These are phyloP conservation scores for Pseudohalonectria lignicola DNA, from an alignment of 2,329 filamentous ascomycete genomes.

Conservation along the genomic window DNA sequence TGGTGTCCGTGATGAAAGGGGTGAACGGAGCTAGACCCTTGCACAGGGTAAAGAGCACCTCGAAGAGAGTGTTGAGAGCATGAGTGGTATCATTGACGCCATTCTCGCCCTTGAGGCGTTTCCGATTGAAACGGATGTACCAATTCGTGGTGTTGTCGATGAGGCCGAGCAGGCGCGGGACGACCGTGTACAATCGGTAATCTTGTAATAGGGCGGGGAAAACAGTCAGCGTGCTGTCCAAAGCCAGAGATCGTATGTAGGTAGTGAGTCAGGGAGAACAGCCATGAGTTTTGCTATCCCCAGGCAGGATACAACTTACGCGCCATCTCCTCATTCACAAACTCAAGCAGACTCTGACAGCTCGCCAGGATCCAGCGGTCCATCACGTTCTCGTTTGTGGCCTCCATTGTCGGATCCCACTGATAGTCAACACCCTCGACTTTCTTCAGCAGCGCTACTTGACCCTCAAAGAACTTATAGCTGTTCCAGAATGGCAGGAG, in stretches of 20 bases:
- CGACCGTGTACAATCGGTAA: constrained; percentile 82
- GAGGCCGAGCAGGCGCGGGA: constrained; percentile 68
- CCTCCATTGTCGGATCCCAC: constrained; percentile 67
- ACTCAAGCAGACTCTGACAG: constrained; percentile 82
- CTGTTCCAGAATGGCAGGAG: constrained; percentile 90
- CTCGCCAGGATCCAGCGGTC: constrained; percentile 91
- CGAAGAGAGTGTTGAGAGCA: constrained; percentile 87
- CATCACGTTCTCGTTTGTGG: constrained; percentile 79
- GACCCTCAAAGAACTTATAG: constrained; percentile 91
- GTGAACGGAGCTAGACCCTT: constrained; percentile 88
- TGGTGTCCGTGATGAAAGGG: constrained; percentile 89
- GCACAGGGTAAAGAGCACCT: constrained; percentile 82
- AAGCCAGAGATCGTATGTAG: no score
- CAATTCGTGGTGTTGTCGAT: constrained; percentile 98
- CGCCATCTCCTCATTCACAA: constrained; percentile 87
- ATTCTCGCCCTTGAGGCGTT: constrained; percentile 81
- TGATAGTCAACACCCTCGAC: constrained; percentile 63
- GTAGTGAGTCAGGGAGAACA: no score
- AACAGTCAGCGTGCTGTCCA: no score
- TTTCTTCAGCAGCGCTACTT: constrained; percentile 80
- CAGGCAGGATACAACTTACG: constrained; percentile 43
- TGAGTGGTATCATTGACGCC: constrained; percentile 78
- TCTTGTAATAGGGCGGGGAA: constrained; percentile 25
- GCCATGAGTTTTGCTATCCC: no score
- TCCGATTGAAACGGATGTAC: constrained; percentile 94